phyloP scores from a whole-genome alignment of 768 basidiomycete species.

The Pleurotus tuoliensis region DNA sequence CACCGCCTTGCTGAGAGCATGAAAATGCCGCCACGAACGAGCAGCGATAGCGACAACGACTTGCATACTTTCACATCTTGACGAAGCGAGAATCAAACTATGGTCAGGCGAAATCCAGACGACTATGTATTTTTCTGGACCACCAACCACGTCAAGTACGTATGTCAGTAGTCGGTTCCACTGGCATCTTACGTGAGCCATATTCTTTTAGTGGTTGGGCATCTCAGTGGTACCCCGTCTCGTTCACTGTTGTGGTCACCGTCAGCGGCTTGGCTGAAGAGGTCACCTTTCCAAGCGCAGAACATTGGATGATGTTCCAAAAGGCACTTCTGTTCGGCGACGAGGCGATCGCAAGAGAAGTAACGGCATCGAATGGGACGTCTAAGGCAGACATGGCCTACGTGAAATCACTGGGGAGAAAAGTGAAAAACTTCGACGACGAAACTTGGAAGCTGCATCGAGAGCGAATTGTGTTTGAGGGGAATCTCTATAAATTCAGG shows the following conservation, averaged over 20 bases:
- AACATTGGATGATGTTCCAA: conserved; percentile 69
- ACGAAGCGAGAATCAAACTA: not conserved
- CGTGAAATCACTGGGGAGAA: conserved; percentile 53
- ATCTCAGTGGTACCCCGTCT: conserved; percentile 46
- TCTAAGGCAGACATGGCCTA: conserved; percentile 30
- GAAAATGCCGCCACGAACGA: too few species aligned
- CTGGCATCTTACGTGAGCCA: not conserved
- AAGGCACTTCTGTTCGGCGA: conserved; percentile 58
- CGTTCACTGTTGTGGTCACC: conserved; percentile 36
- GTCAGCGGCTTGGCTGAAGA: conserved; percentile 26
- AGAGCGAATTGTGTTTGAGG: conserved; percentile 48
- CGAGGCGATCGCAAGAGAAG: conserved; percentile 33
- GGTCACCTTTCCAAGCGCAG: conserved; percentile 42
- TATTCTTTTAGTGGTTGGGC: conserved; percentile 35
- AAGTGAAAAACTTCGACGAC: conserved; percentile 46
- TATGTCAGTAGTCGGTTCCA: not conserved
- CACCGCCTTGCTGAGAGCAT: too few species aligned
- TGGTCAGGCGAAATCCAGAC: conserved; percentile 17
- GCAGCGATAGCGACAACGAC: too few species aligned
- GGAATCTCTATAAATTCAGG: conserved; percentile 51
- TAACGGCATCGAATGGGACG: conserved; percentile 32
- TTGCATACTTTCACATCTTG: too few species aligned
- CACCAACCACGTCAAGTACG: conserved; percentile 37
- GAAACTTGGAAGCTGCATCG: conserved; percentile 41
- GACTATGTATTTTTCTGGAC: conserved; percentile 47